Evolutionary conservation across 1,139 yeast genomes (phyloP), one percentile per base, ranked within the genome.

Genomic region (Lizanozyma gosingica): DNA sequence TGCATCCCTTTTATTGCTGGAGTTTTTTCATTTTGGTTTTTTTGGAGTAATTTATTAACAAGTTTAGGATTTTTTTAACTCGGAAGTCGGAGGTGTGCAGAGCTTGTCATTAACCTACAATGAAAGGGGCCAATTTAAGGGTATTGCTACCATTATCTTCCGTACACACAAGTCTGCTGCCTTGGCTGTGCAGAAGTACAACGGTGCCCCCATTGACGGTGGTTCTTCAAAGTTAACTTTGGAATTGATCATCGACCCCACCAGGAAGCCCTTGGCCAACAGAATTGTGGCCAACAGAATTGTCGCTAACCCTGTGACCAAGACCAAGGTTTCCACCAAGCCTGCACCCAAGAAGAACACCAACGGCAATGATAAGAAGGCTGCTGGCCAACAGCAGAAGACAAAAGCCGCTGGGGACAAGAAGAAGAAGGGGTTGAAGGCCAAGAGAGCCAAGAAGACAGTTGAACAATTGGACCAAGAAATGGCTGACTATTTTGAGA

Each of bases 201-300:
- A 92, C 61, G 94, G 94, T 53, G 94, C 95, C 34, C 88, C 96
- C 53, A 85, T 92, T 53, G 98, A 92, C 59, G 83, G 83, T 40
- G 97, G 97, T 45, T 76, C 82, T 45, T 65, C 77, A 50, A 83
- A 74, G 58, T 76, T 92, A 71, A 18, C 14, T 6, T 77, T 92
- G 55, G 96, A 88, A 63, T 71, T 92, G 57, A 78, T 92, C 50
- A 73, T 88, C 56, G 97, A 90, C 59, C 95, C 97, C 50, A 69
- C 80, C 52, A 77, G 76, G 60, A 82, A 75, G 65, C 86, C 96
- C 35, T 76, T 84, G 53, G 71, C 86, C 43, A 66, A 84, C 29
- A 78, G 94, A 70, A 79, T 85, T 52, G 62, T 71, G 41, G 79
- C 85, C 46, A 77, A 72, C 47, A 48, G 47, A 36, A 52, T 38